Evolutionary conservation across 805 yeast genomes (phyloP).

Genomic region (Dipodascus albidus): DNA sequence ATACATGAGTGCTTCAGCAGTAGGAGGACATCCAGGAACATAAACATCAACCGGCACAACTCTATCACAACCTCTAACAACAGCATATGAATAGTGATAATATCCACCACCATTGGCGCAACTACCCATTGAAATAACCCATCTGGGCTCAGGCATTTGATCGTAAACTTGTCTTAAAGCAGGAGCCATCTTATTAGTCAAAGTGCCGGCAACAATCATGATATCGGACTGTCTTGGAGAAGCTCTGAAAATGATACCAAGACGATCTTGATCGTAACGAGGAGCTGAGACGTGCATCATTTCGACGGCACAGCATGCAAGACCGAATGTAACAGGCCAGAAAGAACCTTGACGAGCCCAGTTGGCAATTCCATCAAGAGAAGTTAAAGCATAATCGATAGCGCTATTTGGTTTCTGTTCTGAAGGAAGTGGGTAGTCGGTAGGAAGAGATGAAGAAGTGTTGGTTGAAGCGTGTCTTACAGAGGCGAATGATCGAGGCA

Average conservation of each 20-base stretch:
- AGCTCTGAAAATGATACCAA: conserved; percentile 88
- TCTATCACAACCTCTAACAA: conserved; percentile 84
- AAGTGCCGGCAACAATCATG: conserved; percentile 86
- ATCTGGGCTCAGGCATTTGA: conserved; percentile 90
- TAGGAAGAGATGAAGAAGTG: conserved; percentile 32
- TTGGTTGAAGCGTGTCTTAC: neutral
- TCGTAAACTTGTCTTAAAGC: conserved; percentile 87
- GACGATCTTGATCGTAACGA: conserved; percentile 82
- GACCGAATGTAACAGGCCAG: conserved; percentile 89
- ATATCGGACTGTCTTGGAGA: conserved; percentile 89
- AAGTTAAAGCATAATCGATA: conserved; percentile 70
- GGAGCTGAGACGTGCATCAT: conserved; percentile 93
- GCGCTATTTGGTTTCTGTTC: conserved; percentile 49
- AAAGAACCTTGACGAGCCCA: conserved; percentile 90
- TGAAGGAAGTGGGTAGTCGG: conserved; percentile 60
- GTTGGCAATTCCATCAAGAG: conserved; percentile 70
- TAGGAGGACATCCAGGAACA: conserved; percentile 91
- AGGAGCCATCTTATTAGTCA: conserved; percentile 89
- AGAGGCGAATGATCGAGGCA: neutral
- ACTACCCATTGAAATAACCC: conserved; percentile 92
- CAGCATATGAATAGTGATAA: conserved; percentile 81
- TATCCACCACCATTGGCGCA: conserved; percentile 94
- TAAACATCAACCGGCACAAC: conserved; percentile 81
- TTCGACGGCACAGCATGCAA: conserved; percentile 90
- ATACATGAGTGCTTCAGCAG: conserved; percentile 82